These are phyloP conservation scores for Zarea fungicola DNA, from an alignment of 2,329 filamentous ascomycete species.

Conservation along the genomic window DNA sequence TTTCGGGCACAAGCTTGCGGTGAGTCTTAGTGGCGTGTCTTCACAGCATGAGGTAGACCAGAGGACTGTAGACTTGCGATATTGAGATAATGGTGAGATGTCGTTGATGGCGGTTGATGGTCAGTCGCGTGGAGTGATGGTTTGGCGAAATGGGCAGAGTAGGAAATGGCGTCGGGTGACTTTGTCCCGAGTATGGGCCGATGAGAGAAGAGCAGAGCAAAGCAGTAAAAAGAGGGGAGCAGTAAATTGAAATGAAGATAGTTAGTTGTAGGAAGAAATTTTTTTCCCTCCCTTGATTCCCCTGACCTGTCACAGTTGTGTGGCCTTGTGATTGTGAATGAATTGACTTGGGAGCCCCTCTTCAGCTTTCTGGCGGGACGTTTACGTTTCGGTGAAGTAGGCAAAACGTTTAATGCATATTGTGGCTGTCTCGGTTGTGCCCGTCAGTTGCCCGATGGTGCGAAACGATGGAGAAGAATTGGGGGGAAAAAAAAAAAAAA, in stretches of 20 bases:
- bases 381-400: too few relatives aligned
- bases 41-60: background rate
- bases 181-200: background rate
- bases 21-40: background rate
- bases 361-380: constrained; percentile 8
- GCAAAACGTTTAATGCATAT: too few relatives aligned
- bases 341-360: background rate
- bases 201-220: background rate
- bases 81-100: background rate
- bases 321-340: constrained; percentile 6
- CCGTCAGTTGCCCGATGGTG: too few relatives aligned
- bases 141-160: background rate
- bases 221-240: background rate
- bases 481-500: too few relatives aligned
- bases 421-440: too few relatives aligned
- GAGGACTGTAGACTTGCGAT: too few relatives aligned
- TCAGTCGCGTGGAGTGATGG: background rate
- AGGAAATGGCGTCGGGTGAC: constrained; percentile 1
- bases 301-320: background rate
- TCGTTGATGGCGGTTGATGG: constrained; percentile 4
- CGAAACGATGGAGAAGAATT: too few relatives aligned
- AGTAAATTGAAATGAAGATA: background rate
- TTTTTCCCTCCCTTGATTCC: background rate
- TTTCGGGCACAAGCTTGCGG: background rate
- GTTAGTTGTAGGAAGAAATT: background rate